Percentiles rank a stretch among this genome's conserved stretches.
These are phyloP conservation scores for Solanum chacoense DNA, from an alignment of 305 asterid species.

Conservation along the genomic window DNA sequence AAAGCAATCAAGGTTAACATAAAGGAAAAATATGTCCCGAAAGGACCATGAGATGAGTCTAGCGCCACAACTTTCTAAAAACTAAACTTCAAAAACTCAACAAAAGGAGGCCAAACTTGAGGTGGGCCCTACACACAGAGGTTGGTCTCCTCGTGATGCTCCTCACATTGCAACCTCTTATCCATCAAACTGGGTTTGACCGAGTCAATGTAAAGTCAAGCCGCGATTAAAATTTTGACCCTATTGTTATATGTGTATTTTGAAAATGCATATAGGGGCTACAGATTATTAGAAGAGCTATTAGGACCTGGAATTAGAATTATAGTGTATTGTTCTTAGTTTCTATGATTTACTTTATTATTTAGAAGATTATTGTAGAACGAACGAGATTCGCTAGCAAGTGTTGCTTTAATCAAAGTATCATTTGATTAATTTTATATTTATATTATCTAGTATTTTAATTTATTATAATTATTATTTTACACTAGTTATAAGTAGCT, in stretches of 20 bases:
- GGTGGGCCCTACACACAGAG: background rate
- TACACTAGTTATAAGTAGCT: background rate
- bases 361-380: background rate
- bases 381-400: background rate
- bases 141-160: background rate
- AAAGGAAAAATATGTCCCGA: background rate
- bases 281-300: background rate
- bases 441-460: background rate
- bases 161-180: background rate
- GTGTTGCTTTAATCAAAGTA: background rate
- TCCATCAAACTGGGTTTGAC: background rate
- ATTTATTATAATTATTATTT: background rate
- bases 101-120: background rate
- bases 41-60: background rate
- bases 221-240: background rate
- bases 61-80: background rate
- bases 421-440: background rate
- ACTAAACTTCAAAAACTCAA: background rate
- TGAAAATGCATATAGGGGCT: background rate
- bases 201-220: background rate
- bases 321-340: background rate
- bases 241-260: background rate
- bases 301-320: background rate
- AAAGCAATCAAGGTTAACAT: background rate
- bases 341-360: background rate